Base-by-base conservation (phyloP, 1,284 basidiomycete genomes). In the Fistulinella staudtii region DNA sequence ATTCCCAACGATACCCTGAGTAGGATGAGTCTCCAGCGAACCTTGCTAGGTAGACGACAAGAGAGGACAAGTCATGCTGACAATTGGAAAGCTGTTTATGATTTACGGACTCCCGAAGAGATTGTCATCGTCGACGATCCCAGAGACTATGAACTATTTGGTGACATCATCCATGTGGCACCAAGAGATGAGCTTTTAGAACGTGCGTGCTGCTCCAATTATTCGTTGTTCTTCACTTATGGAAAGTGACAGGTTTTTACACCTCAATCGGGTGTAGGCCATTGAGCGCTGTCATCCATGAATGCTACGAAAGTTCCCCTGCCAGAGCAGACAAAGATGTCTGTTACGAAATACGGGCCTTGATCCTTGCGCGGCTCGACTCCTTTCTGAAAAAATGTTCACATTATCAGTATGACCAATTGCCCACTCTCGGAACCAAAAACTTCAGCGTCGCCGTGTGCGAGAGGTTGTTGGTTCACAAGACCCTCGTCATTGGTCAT, bases 71-170 rank as follows among this genome's bases (percentile, higher is more conserved):
- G 51, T 25, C 77, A 79, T 17, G 79, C 85, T 27, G 80, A 80
- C 8, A 77, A 82, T 41, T 79, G 77, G 74, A 78, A 37, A 13
- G 5, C 18, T 18, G 24, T 37, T 7, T 24, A 18, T 17, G 24
- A 37, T 4, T 66, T 89, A 21, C 69, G 79, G 46, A 65, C 65
- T 37, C 73, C 85, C 0, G 69, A 71, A 36, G 69, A 85, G 57
- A 79, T 89, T 13, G 75, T 88, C 18, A 75, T 92, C 29, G 81
- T 81, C 18, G 88, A 93, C 59, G 85, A 90, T 60, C 80, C 77
- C 22, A 82, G 82, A 47, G 70, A 80, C 10, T 77, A 82, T 54
- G 80, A 85, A 46, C 72, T 84, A 25, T 94, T 94, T 58, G 82
- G 83, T 10, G 78, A 82, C 34, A 71, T 76, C 2, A 65, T 94